Conservation (phyloP, 2,329 filamentous ascomycete genomes). For the Trichoderma lentiforme region DNA sequence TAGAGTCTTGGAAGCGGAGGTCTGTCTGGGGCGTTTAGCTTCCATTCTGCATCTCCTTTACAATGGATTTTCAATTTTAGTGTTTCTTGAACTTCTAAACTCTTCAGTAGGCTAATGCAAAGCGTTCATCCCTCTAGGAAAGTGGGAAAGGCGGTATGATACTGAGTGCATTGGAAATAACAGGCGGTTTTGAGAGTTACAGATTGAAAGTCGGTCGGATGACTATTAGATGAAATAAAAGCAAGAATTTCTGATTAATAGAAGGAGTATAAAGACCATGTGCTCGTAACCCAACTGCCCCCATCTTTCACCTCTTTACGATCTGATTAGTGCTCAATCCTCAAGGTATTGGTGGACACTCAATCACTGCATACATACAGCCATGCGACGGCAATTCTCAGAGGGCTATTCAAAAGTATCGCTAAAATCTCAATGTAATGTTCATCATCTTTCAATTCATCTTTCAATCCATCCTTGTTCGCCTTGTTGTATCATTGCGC, state of each 20-base stretch:
- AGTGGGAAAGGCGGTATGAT: background rate
- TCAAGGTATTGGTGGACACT: background rate
- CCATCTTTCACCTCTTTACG: background rate
- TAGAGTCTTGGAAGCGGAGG: background rate
- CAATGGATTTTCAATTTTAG: background rate
- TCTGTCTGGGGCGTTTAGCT: background rate
- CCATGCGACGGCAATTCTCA: background rate
- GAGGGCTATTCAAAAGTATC: background rate
- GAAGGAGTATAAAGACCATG: background rate
- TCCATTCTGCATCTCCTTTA: background rate
- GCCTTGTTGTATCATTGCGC: background rate
- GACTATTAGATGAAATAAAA: background rate
- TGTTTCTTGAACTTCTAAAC: background rate
- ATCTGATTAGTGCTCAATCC: background rate
- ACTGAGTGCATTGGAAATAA: background rate
- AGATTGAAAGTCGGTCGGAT: background rate
- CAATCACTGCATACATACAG: background rate
- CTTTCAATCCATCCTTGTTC: background rate
- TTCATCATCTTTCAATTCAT: background rate
- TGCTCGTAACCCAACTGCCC: too few relatives aligned
- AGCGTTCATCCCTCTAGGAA: background rate
- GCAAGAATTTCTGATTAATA: background rate
- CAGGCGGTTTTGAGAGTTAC: background rate
- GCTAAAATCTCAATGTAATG: background rate
- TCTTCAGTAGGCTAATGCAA: background rate